A percentile compares a stretch with the other conserved stretches of the same genome.
phyloP scores from a whole-genome alignment of 164 flowering plant genomes.

The Berberis vulgaris region DNA sequence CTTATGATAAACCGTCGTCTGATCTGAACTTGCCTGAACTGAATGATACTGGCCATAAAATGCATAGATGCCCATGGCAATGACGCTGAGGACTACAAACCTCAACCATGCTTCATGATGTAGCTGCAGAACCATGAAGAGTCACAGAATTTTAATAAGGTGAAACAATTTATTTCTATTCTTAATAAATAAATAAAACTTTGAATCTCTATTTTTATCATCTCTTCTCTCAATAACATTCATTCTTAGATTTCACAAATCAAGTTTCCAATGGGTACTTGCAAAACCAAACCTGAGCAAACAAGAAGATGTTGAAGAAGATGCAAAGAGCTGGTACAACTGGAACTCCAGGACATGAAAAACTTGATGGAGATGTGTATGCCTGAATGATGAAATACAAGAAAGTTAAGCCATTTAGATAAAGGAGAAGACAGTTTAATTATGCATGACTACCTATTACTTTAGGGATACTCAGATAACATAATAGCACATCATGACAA shows the following conservation, averaged over 20 bases:
- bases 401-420: neutral
- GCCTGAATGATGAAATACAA: constrained; percentile 27
- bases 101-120: constrained; percentile 90
- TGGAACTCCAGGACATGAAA: constrained; percentile 91
- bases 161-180: neutral
- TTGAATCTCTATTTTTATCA: too few relatives aligned
- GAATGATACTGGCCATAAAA: constrained; percentile 88
- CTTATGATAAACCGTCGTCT: constrained; percentile 43
- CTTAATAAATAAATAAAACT: too few relatives aligned
- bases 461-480: too few relatives aligned
- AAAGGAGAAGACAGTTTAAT: neutral
- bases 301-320: constrained; percentile 84
- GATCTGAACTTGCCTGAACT: constrained; percentile 31
- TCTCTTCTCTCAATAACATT: too few relatives aligned
- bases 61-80: constrained; percentile 63
- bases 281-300: constrained; percentile 71
- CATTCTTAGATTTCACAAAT: too few relatives aligned
- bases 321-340: constrained; percentile 66
- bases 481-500: too few relatives aligned
- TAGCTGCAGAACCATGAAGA: constrained; percentile 41
- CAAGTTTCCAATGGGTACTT: neutral
- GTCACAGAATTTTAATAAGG: neutral
- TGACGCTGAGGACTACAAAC: constrained; percentile 57
- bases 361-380: constrained; percentile 55
- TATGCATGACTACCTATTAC: too few relatives aligned